phyloP scores from a whole-genome alignment of 73 alveolate genomes.

The Durusdinium trenchii region DNA sequence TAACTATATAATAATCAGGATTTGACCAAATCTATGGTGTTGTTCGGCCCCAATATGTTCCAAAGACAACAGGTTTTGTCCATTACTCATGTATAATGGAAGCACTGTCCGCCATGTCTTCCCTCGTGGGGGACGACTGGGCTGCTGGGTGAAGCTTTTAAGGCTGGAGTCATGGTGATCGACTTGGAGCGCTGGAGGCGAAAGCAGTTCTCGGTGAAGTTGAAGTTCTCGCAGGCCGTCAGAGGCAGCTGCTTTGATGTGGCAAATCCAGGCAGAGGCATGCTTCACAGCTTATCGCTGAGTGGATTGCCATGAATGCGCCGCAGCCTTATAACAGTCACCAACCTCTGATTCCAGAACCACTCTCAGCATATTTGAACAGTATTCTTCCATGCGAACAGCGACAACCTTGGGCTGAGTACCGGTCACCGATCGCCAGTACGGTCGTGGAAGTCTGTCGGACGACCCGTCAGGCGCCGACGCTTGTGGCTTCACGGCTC shows the following conservation, averaged over 20 bases:
- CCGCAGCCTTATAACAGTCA: background rate
- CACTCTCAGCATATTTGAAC: background rate
- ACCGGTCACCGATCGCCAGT: too few species aligned
- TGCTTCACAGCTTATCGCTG: constrained; percentile 66
- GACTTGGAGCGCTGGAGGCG: constrained; percentile 73
- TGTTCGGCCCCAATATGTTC: background rate
- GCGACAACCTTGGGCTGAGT: background rate
- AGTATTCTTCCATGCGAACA: background rate
- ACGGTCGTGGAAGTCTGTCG: too few species aligned
- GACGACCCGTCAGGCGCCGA: constrained; percentile 20
- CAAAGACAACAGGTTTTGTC: background rate
- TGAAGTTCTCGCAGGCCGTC: background rate
- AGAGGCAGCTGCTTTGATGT: too few species aligned
- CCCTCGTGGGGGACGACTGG: background rate
- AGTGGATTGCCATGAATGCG: constrained; percentile 85
- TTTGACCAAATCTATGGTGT: background rate
- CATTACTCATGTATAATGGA: background rate
- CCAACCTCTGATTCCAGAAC: background rate
- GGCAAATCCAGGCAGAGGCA: constrained; percentile 67
- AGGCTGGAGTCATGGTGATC: constrained; percentile 92
- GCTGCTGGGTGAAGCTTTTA: background rate
- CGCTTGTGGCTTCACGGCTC: constrained; percentile 91
- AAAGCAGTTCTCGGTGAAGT: background rate
- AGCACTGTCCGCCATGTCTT: background rate
- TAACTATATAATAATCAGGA: too few species aligned